These are phyloP conservation scores for Mycena citricolor DNA, from an alignment of 1,284 basidiomycete genomes.

Conservation along the genomic window DNA sequence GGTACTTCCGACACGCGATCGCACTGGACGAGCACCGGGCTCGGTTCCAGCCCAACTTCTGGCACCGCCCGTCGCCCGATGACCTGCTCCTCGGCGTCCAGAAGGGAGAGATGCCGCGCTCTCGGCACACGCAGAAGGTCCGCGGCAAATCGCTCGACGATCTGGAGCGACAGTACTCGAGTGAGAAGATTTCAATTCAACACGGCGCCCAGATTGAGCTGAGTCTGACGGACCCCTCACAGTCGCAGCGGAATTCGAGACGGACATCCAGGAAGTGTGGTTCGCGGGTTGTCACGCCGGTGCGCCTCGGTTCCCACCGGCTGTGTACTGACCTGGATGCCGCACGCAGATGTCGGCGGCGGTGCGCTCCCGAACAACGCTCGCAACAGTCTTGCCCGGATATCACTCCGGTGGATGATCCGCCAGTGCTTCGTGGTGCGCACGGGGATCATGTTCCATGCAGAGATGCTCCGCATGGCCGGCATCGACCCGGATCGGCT, in stretches of 20 bases:
- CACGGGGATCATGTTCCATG: conserved; percentile 54
- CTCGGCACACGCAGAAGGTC: conserved; percentile 7
- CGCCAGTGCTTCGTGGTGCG: conserved; percentile 51
- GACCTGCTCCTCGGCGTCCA: conserved; percentile 41
- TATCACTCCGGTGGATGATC: conserved; percentile 58
- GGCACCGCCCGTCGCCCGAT: conserved; percentile 33
- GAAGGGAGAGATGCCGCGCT: conserved; percentile 45
- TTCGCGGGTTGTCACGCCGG: conserved; percentile 42
- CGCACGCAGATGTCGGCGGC: conserved; percentile 46
- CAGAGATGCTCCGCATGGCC: conserved; percentile 43
- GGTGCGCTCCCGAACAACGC: conserved; percentile 45
- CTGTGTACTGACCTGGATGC: background rate
- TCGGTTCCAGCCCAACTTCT: conserved; percentile 49
- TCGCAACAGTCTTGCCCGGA: conserved; percentile 45
- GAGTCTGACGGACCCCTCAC: conserved; percentile 24
- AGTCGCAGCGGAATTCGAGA: conserved; percentile 16
- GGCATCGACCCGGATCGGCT: conserved; percentile 48
- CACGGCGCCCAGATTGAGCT: conserved; percentile 38
- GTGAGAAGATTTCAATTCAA: conserved; percentile 3
- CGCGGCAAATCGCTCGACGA: conserved; percentile 14
- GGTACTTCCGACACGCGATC: conserved; percentile 51
- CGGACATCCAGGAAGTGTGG: conserved; percentile 44
- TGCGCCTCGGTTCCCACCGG: conserved; percentile 15
- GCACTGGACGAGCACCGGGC: conserved; percentile 53
- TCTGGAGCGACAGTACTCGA: conserved; percentile 16